phyloP scores from a whole-genome alignment of 1,139 yeast genomes.

The Starmera stellimalicola region DNA sequence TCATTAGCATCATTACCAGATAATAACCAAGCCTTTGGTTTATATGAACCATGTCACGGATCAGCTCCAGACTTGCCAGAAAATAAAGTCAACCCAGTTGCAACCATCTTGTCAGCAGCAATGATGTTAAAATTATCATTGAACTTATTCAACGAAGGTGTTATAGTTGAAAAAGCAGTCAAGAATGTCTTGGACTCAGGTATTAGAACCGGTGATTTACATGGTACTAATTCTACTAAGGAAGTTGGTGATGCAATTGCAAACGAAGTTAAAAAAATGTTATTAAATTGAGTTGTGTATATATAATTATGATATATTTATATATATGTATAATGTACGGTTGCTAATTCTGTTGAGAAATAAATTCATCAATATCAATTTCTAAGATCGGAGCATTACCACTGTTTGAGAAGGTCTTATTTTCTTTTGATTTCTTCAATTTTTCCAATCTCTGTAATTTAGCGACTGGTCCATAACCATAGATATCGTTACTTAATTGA shows the following conservation, averaged over 20 bases:
- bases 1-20: conserved; percentile 94
- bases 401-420: conserved; percentile 39
- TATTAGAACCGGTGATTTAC: conserved; percentile 83
- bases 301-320: neutral
- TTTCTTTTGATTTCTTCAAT: conserved; percentile 29
- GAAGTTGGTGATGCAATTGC: conserved; percentile 95
- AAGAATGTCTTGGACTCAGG: conserved; percentile 72
- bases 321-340: neutral
- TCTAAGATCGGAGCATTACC: conserved; percentile 57
- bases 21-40: conserved; percentile 85
- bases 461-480: conserved; percentile 53
- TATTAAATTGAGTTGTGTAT: conserved; percentile 19
- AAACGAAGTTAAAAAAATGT: conserved; percentile 53
- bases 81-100: conserved; percentile 90
- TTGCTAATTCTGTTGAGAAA: conserved; percentile 26
- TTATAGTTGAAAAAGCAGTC: conserved; percentile 84
- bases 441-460: conserved; percentile 28
- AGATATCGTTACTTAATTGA: conserved; percentile 55
- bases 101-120: conserved; percentile 90
- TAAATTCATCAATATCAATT: conserved; percentile 59
- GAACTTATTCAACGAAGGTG: conserved; percentile 75
- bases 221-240: conserved; percentile 67
- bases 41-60: conserved; percentile 98
- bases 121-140: conserved; percentile 93
- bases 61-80: conserved; percentile 90